Evolutionary conservation across 2,329 filamentous ascomycete species (phyloP).

Genomic region (Calonectria honghensis): DNA sequence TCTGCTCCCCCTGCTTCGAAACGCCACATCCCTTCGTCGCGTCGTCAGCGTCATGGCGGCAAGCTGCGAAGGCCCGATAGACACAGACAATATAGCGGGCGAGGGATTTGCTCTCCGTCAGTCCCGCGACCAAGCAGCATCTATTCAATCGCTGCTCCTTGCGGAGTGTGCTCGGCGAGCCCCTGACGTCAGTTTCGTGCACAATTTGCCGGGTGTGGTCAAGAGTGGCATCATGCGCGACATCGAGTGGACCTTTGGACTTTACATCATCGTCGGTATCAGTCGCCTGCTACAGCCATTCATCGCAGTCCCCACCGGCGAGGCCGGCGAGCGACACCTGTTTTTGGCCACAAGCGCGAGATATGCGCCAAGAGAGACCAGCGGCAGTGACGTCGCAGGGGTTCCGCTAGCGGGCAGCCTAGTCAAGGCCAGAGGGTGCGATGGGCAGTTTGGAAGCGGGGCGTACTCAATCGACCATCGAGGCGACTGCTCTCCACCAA

Average conservation of each 20-base stretch:
- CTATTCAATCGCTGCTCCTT: conserved; percentile 9
- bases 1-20: conserved; percentile 11
- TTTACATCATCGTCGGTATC: conserved; percentile 20
- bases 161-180: background rate
- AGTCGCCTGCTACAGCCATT: conserved; percentile 4
- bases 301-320: background rate
- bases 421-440: background rate
- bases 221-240: conserved; percentile 27
- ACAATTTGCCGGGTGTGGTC: conserved; percentile 11
- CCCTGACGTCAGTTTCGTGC: conserved; percentile 5
- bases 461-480: conserved; percentile 2
- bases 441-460: conserved; percentile 5
- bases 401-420: background rate
- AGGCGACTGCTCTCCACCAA: background rate
- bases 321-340: conserved; percentile 11
- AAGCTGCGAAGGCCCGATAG: conserved; percentile 8
- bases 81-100: conserved; percentile 15
- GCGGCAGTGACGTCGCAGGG: background rate
- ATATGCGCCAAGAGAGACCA: background rate
- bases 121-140: conserved; percentile 11
- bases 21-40: background rate
- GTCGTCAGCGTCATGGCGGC: conserved; percentile 11
- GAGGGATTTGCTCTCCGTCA: conserved; percentile 3
- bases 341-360: conserved; percentile 24
- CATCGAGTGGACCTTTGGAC: conserved; percentile 7